Base-by-base conservation (phyloP, 805 yeast genomes). In the Zygosaccharomyces siamensis region DNA sequence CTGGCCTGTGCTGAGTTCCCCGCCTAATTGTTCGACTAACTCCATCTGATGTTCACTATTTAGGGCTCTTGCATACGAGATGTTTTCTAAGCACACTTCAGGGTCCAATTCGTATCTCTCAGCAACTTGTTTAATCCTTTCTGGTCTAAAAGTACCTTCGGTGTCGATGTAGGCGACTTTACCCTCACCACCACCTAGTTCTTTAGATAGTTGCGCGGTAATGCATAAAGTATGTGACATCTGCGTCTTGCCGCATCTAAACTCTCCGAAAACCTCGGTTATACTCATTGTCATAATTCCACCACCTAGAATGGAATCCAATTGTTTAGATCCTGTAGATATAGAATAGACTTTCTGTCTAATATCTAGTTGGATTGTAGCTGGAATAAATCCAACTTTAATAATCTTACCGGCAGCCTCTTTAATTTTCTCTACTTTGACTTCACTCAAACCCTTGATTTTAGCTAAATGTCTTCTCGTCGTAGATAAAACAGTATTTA, bases 41-140 rank as follows among this genome's bases (percentile, higher is more conserved):
- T 84, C 90, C 71, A 79, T 77, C 62, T 85, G 92, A 63, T 85
- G 92, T 63, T 85, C 92, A 43, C 88, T 84, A 59, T 85, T 84
- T 55, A 83, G 72, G 1, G 89, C 89, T 48, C 92, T 68, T 0
- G 88, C 90, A 58, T 84, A 85, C 1, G 86, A 81, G 31, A 84
- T 83, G 56, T 81, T 84, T 55, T 81, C 88, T 45, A 84, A 69
- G 52, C 88, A 81, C 32, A 79, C 78, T 52, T 81, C 84, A 0
- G 87, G 81, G 56, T 84, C 86, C 50, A 85, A 72, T 0, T 80
- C 85, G 63, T 79, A 85, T 48, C 87, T 68, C 53, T 75, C 79
- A 1, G 92, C 89, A 56, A 86, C 85, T 36, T 82, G 77, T 35
- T 66, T 69, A 45, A 79, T 75, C 61, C 83, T 72, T 51, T 83